Conservation (phyloP, 306 rosid species). For the Quillaja saponaria region DNA sequence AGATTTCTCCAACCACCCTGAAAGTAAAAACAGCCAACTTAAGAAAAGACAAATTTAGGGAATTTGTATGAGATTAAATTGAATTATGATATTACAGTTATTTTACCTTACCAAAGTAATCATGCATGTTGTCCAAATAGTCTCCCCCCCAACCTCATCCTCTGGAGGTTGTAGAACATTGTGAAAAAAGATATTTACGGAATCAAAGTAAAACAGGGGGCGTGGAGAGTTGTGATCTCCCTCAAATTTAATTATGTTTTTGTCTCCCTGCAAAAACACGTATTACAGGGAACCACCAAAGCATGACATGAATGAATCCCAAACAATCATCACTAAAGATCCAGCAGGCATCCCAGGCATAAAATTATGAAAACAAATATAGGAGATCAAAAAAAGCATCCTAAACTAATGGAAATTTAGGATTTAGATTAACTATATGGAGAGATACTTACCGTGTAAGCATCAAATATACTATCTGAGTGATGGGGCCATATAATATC, state of each 20-base stretch:
- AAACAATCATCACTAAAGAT: constrained; percentile 8
- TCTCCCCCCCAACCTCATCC: constrained; percentile 75
- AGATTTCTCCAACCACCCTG: constrained; percentile 75
- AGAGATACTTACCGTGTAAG: constrained; percentile 67
- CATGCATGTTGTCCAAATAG: constrained; percentile 59
- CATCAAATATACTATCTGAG: constrained; percentile 78
- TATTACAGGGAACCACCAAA: constrained; percentile 10
- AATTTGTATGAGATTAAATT: constrained; percentile 25
- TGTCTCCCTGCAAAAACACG: constrained; percentile 76
- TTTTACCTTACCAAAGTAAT: constrained; percentile 82
- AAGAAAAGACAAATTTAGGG: constrained; percentile 17
- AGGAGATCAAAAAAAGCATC: constrained; percentile 3
- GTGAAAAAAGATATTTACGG: constrained; percentile 85
- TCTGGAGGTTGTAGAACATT: constrained; percentile 93
- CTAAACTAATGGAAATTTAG: constrained; percentile 11
- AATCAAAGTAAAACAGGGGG: constrained; percentile 89
- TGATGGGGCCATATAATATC: constrained; percentile 95
- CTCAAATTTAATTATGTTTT: constrained; percentile 83
- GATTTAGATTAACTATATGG: constrained; percentile 20
- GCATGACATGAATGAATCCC: constrained; percentile 3
- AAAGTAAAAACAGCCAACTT: constrained; percentile 30
- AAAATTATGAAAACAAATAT: constrained; percentile 7
- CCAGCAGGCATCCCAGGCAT: constrained; percentile 8
- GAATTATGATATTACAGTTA: constrained; percentile 31
- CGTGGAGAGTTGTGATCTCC: constrained; percentile 99